phyloP scores from a whole-genome alignment of 2,329 filamentous ascomycete species.

The Domatiomyces globalis region DNA sequence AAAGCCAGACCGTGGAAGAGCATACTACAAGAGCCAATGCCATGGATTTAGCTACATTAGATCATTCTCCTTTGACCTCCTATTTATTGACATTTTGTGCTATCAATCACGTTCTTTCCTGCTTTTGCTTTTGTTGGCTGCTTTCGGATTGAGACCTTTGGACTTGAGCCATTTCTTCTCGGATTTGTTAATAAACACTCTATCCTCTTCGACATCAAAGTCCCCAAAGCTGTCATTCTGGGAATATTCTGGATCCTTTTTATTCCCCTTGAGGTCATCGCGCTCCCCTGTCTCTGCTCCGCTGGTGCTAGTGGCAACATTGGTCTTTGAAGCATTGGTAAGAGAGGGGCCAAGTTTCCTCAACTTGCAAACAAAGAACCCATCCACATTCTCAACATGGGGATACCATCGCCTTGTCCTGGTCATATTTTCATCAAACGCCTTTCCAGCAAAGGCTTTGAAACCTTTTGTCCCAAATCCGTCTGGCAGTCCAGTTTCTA shows the following conservation, averaged over 20 bases:
- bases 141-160: slow-evolving; percentile 59
- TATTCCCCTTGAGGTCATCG: slow-evolving; percentile 19
- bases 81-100: too few relatives aligned
- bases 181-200: slow-evolving; percentile 48
- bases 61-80: too few relatives aligned
- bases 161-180: slow-evolving; percentile 59
- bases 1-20: too few relatives aligned
- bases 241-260: slow-evolving; percentile 17
- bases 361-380: slow-evolving; percentile 96
- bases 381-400: slow-evolving; percentile 87
- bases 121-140: slow-evolving; percentile 22
- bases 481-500: slow-evolving; percentile 62
- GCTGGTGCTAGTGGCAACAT: slow-evolving; percentile 18
- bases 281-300: slow-evolving; percentile 12
- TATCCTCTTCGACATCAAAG: slow-evolving; percentile 60
- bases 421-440: slow-evolving; percentile 72
- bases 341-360: slow-evolving; percentile 78
- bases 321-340: slow-evolving; percentile 5
- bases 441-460: slow-evolving; percentile 78
- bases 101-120: not conserved
- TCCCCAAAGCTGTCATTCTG: slow-evolving; percentile 49
- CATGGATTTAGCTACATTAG: too few relatives aligned
- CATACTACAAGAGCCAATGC: too few relatives aligned
- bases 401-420: slow-evolving; percentile 78
- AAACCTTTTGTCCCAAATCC: slow-evolving; percentile 88